Percentiles rank a stretch among this genome's conserved stretches.
These are phyloP conservation scores for Phytopythium boreale DNA, from an alignment of 352 stramenopile species.

Conservation along the genomic window DNA sequence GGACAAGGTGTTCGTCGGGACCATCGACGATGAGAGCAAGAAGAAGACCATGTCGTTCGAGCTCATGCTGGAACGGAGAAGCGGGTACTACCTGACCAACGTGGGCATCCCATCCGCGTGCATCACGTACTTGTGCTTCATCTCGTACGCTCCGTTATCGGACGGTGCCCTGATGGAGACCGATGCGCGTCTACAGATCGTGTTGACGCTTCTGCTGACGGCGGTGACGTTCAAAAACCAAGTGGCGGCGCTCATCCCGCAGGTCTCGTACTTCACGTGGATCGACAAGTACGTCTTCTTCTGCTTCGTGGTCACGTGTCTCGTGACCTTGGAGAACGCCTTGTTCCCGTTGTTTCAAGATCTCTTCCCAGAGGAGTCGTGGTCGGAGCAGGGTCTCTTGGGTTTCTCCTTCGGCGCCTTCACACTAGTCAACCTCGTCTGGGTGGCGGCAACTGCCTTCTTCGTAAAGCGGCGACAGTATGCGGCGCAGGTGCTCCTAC, in stretches of 20 bases:
- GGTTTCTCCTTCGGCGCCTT: conserved; percentile 34
- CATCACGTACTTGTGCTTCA: conserved; percentile 58
- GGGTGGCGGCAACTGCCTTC: conserved; percentile 19
- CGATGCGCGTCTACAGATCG: conserved; percentile 49
- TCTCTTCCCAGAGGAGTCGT: conserved; percentile 12
- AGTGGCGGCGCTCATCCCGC: conserved; percentile 43
- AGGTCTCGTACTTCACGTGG: conserved; percentile 64
- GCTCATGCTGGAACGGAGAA: conserved; percentile 51
- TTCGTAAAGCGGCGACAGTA: conserved; percentile 30
- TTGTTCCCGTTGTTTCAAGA: conserved; percentile 37
- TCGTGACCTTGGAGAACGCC: conserved; percentile 56
- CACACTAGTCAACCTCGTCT: conserved; percentile 38
- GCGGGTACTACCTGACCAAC: conserved; percentile 57
- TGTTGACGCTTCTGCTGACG: conserved; percentile 57
- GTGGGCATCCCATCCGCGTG: conserved; percentile 38
- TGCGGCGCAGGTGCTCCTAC: conserved; percentile 18
- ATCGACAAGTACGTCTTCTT: conserved; percentile 68
- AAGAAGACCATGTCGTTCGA: conserved; percentile 51
- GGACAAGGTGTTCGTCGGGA: conserved; percentile 49
- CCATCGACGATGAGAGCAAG: conserved; percentile 26
- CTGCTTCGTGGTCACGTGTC: conserved; percentile 52
- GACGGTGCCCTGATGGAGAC: conserved; percentile 39
- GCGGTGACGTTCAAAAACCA: conserved; percentile 63
- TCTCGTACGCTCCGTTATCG: conserved; percentile 37
- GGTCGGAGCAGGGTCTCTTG: conserved; percentile 30